A percentile compares a stretch with the other conserved stretches of the same genome.
Conservation (phyloP, 176 grass and related monocot species). For the Zoysia pacifica region DNA sequence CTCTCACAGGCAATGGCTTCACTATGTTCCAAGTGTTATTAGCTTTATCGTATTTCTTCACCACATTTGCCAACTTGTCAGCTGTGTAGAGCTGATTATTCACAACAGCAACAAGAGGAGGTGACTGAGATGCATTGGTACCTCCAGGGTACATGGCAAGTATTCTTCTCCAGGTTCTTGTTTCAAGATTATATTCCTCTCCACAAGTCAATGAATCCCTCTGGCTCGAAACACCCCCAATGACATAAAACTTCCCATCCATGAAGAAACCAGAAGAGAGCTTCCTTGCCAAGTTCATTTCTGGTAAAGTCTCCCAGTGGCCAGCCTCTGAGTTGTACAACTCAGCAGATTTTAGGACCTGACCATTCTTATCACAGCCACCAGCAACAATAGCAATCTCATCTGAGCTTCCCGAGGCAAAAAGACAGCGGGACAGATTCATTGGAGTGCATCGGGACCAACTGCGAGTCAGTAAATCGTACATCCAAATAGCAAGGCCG, state of each 20-base stretch:
- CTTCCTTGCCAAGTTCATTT: conserved; percentile 71
- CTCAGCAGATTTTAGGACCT: conserved; percentile 68
- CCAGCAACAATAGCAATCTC: conserved; percentile 85
- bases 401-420: conserved; percentile 73
- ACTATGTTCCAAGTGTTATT: conserved; percentile 83
- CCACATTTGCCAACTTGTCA: conserved; percentile 68
- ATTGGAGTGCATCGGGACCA: conserved; percentile 79
- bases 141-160: conserved; percentile 76
- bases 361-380: conserved; percentile 68
- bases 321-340: conserved; percentile 80
- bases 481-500: conserved; percentile 94
- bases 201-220: conserved; percentile 79
- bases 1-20: conserved; percentile 77
- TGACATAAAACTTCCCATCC: conserved; percentile 93
- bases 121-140: conserved; percentile 72
- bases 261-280: conserved; percentile 90
- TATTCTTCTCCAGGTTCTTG: conserved; percentile 81
- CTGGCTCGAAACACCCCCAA: conserved; percentile 72
- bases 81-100: conserved; percentile 93
- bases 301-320: conserved; percentile 73
- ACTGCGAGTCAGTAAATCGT: conserved; percentile 54
- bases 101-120: conserved; percentile 82
- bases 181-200: conserved; percentile 79
- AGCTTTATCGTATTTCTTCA: conserved; percentile 92
- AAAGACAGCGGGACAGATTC: conserved; percentile 81